Evolutionary conservation across 2,329 filamentous ascomycete species (phyloP).

Genomic region (Trichoderma asperellum): DNA sequence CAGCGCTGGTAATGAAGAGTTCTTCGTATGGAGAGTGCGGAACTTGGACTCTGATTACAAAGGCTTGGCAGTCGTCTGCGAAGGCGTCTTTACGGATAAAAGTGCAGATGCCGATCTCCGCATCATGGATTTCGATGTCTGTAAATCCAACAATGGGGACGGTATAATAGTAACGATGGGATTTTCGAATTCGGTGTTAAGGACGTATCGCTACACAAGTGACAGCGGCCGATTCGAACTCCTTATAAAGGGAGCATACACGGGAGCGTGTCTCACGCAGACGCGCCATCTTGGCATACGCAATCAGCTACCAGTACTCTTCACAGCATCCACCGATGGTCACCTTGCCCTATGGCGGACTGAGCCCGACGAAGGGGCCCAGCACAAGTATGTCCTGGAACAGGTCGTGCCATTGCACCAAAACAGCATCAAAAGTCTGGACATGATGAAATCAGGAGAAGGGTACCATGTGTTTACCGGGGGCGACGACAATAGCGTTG

Average conservation of each 20-base stretch:
- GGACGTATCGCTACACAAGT: constrained; percentile 57
- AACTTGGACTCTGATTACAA: constrained; percentile 53
- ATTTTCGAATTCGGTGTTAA: constrained; percentile 82
- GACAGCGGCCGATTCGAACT: constrained; percentile 49
- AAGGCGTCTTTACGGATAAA: constrained; percentile 57
- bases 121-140: constrained; percentile 77
- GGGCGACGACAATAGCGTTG: constrained; percentile 86
- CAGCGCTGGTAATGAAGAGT: constrained; percentile 85
- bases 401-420: constrained; percentile 67
- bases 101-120: constrained; percentile 68
- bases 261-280: constrained; percentile 76
- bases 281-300: constrained; percentile 48
- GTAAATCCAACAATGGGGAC: constrained; percentile 32
- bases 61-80: constrained; percentile 60
- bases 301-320: constrained; percentile 45
- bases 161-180: constrained; percentile 68
- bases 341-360: constrained; percentile 53
- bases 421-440: constrained; percentile 74
- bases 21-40: constrained; percentile 78
- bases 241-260: constrained; percentile 63
- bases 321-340: constrained; percentile 83
- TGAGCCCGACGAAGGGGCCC: constrained; percentile 23
- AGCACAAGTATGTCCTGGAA: constrained; percentile 36
- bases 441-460: constrained; percentile 43
- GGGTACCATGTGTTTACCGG: constrained; percentile 67